Percentiles rank a stretch among this genome's conserved stretches.
Evolutionary conservation across 208 protist genomes (phyloP).

Genomic region (Strigomonas culicis): DNA sequence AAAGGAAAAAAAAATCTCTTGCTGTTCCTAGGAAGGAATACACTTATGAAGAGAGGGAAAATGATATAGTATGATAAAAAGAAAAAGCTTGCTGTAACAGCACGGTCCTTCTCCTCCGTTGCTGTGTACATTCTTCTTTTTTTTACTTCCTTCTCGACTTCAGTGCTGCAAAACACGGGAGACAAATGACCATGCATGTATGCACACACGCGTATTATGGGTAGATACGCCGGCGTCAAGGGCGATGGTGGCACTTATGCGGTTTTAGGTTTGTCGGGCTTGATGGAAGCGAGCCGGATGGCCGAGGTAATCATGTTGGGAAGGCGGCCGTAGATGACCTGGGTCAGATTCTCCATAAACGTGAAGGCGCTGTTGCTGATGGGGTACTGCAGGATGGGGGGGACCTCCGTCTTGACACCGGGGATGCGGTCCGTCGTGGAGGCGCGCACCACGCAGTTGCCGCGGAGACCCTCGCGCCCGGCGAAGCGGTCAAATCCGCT

Average conservation of each 20-base stretch:
- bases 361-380: conserved; percentile 63
- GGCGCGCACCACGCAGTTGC: conserved; percentile 85
- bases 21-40: too few relatives aligned
- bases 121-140: not conserved
- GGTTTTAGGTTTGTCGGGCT: conserved; percentile 19
- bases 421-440: conserved; percentile 83
- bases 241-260: too few relatives aligned
- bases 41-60: too few relatives aligned
- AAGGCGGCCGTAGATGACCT: conserved; percentile 69
- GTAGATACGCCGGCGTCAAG: too few relatives aligned
- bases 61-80: too few relatives aligned
- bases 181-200: too few relatives aligned
- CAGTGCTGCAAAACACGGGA: too few relatives aligned
- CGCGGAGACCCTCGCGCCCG: conserved; percentile 92
- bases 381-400: conserved; percentile 82
- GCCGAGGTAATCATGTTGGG: conserved; percentile 41
- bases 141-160: too few relatives aligned
- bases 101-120: not conserved
- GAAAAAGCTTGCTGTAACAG: too few relatives aligned
- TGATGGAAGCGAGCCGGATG: conserved; percentile 51
- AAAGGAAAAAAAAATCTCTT: too few relatives aligned
- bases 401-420: conserved; percentile 81
- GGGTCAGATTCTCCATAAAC: conserved; percentile 76
- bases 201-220: too few relatives aligned
- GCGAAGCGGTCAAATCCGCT: conserved; percentile 96